Conservation (phyloP, 2,329 filamentous ascomycete species). For the Macrophomina pseudophaseolina region DNA sequence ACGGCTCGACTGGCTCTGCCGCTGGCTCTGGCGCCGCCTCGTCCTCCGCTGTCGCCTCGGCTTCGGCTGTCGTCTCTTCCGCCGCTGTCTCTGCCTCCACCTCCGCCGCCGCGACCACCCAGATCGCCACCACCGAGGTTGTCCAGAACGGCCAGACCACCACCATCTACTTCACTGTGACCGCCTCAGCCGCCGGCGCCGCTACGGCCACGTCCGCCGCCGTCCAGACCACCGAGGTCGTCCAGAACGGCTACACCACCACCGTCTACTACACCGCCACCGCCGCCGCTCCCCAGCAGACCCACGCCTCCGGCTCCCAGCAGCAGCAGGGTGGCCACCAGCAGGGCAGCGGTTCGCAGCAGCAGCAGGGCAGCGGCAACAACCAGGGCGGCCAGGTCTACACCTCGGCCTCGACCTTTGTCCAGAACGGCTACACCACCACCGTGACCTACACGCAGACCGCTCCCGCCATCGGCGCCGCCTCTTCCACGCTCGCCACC, state of each 20-base stretch:
- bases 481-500: background rate
- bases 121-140: conserved; percentile 4
- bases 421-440: conserved; percentile 8
- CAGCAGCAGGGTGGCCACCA: background rate
- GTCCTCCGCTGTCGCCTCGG: background rate
- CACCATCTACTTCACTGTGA: conserved; percentile 19
- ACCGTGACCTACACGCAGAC: background rate
- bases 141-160: conserved; percentile 7
- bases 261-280: background rate
- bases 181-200: background rate
- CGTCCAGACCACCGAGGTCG: background rate
- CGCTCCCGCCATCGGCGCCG: background rate
- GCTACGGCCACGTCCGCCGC: background rate
- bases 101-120: background rate
- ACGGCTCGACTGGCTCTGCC: conserved; percentile 20
- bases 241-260: background rate
- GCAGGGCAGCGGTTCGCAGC: background rate
- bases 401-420: conserved; percentile 1
- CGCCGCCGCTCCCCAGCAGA: background rate
- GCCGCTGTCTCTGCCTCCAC: background rate
- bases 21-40: background rate
- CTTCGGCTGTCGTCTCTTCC: background rate
- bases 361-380: background rate
- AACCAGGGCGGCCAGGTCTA: background rate
- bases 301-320: background rate